A percentile compares a stretch with the other conserved stretches of the same genome.
Evolutionary conservation across 1,284 basidiomycete genomes (phyloP).

Genomic region (Somion occarium): DNA sequence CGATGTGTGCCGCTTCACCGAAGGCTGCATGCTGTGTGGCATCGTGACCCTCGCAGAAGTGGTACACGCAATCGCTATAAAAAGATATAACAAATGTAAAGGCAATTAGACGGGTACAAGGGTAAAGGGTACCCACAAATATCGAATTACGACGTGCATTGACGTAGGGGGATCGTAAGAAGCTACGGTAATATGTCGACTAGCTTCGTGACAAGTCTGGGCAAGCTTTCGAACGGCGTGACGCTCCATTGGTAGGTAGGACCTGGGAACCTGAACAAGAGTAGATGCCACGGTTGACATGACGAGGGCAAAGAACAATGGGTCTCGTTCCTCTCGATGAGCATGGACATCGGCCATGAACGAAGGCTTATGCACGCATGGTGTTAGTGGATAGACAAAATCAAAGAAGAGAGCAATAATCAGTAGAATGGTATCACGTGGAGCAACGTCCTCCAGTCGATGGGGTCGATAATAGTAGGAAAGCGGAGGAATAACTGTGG

Average conservation of each 20-base stretch:
- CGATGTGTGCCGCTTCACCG: slow-evolving; percentile 78
- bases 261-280: slow-evolving; percentile 76
- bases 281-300: slow-evolving; percentile 83
- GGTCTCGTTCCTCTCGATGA: slow-evolving; percentile 74
- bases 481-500: slow-evolving; percentile 57
- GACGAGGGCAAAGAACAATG: slow-evolving; percentile 83
- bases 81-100: slow-evolving; percentile 8
- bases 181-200: slow-evolving; percentile 70
- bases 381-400: slow-evolving; percentile 82
- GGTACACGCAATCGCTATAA: slow-evolving; percentile 71
- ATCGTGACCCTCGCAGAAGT: slow-evolving; percentile 84
- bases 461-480: slow-evolving; percentile 66
- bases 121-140: slow-evolving; percentile 56
- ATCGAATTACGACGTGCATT: slow-evolving; percentile 77
- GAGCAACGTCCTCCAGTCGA: slow-evolving; percentile 70
- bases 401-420: slow-evolving; percentile 86
- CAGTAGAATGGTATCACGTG: slow-evolving; percentile 69
- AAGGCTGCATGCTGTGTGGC: slow-evolving; percentile 83
- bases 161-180: slow-evolving; percentile 80
- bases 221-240: slow-evolving; percentile 73
- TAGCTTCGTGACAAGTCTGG: slow-evolving; percentile 75
- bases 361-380: slow-evolving; percentile 77
- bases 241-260: slow-evolving; percentile 78
- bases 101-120: neutral
- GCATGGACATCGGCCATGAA: slow-evolving; percentile 82